Evolutionary conservation across 345 rosid genomes (phyloP).

Genomic region (Cochlearia excelsa): DNA sequence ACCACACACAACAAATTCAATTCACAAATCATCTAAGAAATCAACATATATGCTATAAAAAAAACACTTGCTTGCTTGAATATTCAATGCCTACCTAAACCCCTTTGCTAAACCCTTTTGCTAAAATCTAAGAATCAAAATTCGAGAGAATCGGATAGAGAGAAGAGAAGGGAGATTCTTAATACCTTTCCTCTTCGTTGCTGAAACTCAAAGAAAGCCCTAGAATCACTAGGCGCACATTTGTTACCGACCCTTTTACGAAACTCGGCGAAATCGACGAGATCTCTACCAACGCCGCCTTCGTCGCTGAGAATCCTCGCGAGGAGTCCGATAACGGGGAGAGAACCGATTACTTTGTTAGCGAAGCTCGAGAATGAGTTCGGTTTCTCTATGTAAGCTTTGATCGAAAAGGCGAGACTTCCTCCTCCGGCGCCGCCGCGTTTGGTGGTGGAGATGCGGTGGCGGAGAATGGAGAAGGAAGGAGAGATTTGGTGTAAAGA

Average conservation of each 20-base stretch:
- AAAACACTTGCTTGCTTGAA: too few species aligned
- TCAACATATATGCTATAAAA: too few species aligned
- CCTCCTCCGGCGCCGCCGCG: conserved; percentile 22
- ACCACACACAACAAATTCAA: conserved; percentile 1
- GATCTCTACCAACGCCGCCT: conserved; percentile 88
- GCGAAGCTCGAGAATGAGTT: conserved; percentile 72
- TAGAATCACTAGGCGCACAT: conserved; percentile 64
- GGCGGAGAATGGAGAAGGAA: conserved; percentile 45
- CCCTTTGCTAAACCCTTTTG: too few species aligned
- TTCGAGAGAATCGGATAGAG: not conserved
- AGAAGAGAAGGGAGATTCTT: not conserved
- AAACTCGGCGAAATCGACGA: conserved; percentile 90
- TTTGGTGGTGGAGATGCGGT: conserved; percentile 30
- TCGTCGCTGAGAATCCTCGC: conserved; percentile 84
- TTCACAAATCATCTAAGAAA: not conserved
- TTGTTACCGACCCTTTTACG: conserved; percentile 86
- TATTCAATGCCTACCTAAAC: too few species aligned
- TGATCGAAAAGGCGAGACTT: conserved; percentile 38
- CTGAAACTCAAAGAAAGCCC: conserved; percentile 89
- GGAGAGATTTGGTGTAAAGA: conserved; percentile 56
- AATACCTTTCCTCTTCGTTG: conserved; percentile 70
- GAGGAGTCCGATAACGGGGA: conserved; percentile 81
- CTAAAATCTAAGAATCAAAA: too few species aligned
- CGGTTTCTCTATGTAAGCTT: conserved; percentile 73
- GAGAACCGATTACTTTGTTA: conserved; percentile 75